Evolutionary conservation across 352 stramenopile species (phyloP).

Genomic region (Pythium apleroticum): DNA sequence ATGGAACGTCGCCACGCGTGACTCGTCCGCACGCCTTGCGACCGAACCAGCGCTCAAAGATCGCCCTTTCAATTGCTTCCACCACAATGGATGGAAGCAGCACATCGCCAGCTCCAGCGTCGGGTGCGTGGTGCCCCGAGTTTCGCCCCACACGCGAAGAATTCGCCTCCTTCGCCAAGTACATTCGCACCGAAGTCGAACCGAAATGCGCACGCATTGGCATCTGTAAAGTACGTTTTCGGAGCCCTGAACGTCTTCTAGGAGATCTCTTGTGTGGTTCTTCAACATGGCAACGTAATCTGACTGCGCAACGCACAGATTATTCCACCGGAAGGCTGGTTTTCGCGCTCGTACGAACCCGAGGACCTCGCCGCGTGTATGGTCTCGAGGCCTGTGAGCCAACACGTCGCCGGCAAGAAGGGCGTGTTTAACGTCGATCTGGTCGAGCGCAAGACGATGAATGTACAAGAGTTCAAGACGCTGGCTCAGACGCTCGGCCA

Average conservation of each 20-base stretch:
- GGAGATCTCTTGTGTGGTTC: too few relatives aligned
- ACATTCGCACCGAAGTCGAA: slow-evolving; percentile 84
- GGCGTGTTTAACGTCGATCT: slow-evolving; percentile 91
- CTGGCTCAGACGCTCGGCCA: slow-evolving; percentile 35
- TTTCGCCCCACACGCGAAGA: slow-evolving; percentile 83
- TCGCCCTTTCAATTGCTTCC: not conserved
- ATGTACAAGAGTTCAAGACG: slow-evolving; percentile 54
- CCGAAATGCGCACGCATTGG: slow-evolving; percentile 71
- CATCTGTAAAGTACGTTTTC: slow-evolving; percentile 87
- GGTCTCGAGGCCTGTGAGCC: slow-evolving; percentile 69
- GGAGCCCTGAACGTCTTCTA: too few relatives aligned
- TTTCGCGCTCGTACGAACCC: slow-evolving; percentile 65
- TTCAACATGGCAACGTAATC: not conserved
- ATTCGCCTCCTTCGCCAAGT: slow-evolving; percentile 83
- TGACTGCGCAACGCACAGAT: slow-evolving; percentile 32
- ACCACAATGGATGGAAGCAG: not conserved
- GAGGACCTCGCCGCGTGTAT: slow-evolving; percentile 37
- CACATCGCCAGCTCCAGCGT: slow-evolving; percentile 8
- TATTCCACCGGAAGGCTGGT: slow-evolving; percentile 76
- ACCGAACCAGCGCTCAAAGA: not conserved
- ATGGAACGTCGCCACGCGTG: not conserved
- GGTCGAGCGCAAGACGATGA: slow-evolving; percentile 80
- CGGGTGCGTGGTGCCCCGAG: slow-evolving; percentile 72
- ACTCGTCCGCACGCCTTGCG: slow-evolving; percentile 2
- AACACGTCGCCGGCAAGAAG: slow-evolving; percentile 89